Conservation (phyloP, 345 rosid genomes). For the Anacardium occidentale region DNA sequence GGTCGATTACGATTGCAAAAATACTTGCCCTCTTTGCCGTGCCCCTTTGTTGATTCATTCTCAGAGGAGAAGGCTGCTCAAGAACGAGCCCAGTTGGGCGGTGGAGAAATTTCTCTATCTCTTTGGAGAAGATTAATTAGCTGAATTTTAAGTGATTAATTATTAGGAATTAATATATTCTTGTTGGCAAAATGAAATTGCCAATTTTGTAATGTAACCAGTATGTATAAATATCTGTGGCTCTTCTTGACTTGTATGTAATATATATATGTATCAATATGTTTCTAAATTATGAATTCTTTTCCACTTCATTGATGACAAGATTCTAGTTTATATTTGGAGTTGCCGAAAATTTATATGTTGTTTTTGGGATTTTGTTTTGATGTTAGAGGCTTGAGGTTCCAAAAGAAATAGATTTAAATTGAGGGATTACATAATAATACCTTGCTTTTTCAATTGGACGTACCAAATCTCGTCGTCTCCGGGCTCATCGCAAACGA, state of each 20-base stretch:
- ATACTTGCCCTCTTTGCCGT: conserved; percentile 84
- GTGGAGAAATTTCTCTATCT: conserved; percentile 82
- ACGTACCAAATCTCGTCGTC: background rate
- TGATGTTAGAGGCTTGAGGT: no score
- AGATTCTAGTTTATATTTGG: no score
- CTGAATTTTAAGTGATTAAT: background rate
- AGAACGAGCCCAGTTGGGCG: conserved; percentile 88
- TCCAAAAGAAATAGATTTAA: no score
- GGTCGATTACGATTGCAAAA: conserved; percentile 68
- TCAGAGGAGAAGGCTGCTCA: conserved; percentile 39
- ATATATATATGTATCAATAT: background rate
- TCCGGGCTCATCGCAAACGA: background rate
- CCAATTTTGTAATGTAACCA: conserved; percentile 19
- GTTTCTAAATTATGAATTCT: background rate
- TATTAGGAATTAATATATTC: background rate
- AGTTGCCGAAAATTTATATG: no score
- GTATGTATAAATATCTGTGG: background rate
- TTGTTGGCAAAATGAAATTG: background rate
- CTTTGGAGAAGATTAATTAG: conserved; percentile 64
- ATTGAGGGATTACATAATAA: background rate
- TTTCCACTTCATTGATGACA: background rate
- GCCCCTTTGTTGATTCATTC: conserved; percentile 64
- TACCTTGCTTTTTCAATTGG: background rate
- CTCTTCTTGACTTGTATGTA: conserved; percentile 9
- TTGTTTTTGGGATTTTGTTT: no score